These are phyloP conservation scores for Gyrodon lividus DNA, from an alignment of 768 basidiomycete species.

Conservation along the genomic window DNA sequence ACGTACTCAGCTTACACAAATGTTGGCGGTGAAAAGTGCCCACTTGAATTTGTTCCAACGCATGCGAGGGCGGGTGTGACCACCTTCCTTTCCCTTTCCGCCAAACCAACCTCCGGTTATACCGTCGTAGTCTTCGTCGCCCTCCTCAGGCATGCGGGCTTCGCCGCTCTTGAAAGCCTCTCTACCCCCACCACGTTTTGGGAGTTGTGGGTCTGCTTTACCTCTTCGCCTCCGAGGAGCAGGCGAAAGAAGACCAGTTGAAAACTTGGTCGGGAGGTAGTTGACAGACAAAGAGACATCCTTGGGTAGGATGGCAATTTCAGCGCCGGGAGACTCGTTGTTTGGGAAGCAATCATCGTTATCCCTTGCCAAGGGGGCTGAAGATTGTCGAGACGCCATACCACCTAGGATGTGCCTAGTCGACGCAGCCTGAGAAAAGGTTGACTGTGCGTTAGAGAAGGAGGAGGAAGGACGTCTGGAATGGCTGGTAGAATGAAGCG, in stretches of 20 bases:
- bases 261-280: slow-evolving; percentile 78
- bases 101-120: slow-evolving; percentile 39
- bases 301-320: not conserved
- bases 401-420: slow-evolving; percentile 47
- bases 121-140: slow-evolving; percentile 57
- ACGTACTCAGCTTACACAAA: slow-evolving; percentile 6
- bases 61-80: slow-evolving; percentile 41
- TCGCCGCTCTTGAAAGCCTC: slow-evolving; percentile 61
- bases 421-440: slow-evolving; percentile 40
- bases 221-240: slow-evolving; percentile 35
- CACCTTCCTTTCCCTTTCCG: slow-evolving; percentile 39
- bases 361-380: slow-evolving; percentile 36
- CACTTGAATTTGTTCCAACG: slow-evolving; percentile 88
- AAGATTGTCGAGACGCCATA: slow-evolving; percentile 40
- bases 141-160: slow-evolving; percentile 48
- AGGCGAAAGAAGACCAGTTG: slow-evolving; percentile 44
- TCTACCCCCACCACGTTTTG: slow-evolving; percentile 68
- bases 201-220: slow-evolving; percentile 37
- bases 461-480: slow-evolving; percentile 33
- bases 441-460: slow-evolving; percentile 37
- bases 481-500: not conserved
- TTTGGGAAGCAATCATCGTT: slow-evolving; percentile 14
- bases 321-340: slow-evolving; percentile 16
- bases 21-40: slow-evolving; percentile 67
- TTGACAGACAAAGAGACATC: slow-evolving; percentile 55